Conservation (phyloP, 139 green algal genomes). For the Picochlorum sp. region DNA sequence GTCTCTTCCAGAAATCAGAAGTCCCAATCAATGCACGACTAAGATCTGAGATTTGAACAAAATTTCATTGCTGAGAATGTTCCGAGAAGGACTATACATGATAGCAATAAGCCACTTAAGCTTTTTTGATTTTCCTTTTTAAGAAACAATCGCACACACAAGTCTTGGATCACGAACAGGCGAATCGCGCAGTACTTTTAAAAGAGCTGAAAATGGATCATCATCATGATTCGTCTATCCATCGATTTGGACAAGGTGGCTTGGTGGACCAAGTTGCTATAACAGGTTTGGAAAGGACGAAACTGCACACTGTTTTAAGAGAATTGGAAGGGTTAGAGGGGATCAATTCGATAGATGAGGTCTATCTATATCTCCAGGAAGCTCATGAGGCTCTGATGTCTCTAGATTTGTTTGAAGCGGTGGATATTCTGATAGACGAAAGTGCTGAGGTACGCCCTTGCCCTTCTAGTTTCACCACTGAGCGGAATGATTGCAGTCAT, state of each 20-base stretch:
- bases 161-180: too few relatives aligned
- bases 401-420: constrained; percentile 50
- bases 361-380: constrained; percentile 46
- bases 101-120: too few relatives aligned
- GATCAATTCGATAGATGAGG: constrained; percentile 51
- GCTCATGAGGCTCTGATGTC: constrained; percentile 41
- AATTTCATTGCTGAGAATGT: too few relatives aligned
- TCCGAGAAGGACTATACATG: too few relatives aligned
- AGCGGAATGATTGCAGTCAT: not conserved
- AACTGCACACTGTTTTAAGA: constrained; percentile 24
- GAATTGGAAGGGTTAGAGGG: constrained; percentile 38
- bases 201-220: too few relatives aligned
- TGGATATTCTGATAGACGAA: constrained; percentile 47
- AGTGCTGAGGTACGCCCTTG: constrained; percentile 3
- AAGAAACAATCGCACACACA: too few relatives aligned
- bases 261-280: constrained; percentile 12
- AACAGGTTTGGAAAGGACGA: constrained; percentile 29
- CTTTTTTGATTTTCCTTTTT: too few relatives aligned
- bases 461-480: too few relatives aligned
- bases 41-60: too few relatives aligned
- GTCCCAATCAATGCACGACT: too few relatives aligned
- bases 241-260: not conserved
- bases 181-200: too few relatives aligned
- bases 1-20: too few relatives aligned
- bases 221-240: not conserved